These are phyloP conservation scores for Vickermania ingenoplastis DNA, from an alignment of 208 protist species.

Conservation along the genomic window DNA sequence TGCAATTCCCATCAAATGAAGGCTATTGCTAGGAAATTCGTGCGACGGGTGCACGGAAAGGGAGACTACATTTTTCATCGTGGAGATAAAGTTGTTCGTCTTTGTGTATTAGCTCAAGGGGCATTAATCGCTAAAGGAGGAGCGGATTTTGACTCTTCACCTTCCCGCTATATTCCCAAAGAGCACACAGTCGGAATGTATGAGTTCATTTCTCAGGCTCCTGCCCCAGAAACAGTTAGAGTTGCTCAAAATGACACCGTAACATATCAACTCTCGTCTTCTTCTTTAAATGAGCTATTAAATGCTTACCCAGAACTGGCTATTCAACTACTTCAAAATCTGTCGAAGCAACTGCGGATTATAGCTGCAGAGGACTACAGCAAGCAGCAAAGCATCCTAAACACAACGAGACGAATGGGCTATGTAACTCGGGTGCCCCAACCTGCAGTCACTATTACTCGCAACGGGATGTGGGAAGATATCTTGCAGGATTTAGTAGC, in stretches of 20 bases:
- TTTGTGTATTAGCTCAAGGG: constrained; percentile 63
- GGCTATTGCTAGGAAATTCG: constrained; percentile 44
- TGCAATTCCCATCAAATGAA: constrained; percentile 68
- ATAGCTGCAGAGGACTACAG: constrained; percentile 57
- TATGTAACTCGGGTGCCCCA: constrained; percentile 35
- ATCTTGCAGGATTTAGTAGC: constrained; percentile 56
- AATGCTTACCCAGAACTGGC: constrained; percentile 64
- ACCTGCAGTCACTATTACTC: constrained; percentile 16
- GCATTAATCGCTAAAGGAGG: constrained; percentile 39
- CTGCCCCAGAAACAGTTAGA: constrained; percentile 57
- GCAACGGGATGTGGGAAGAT: constrained; percentile 42
- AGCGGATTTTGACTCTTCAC: constrained; percentile 37
- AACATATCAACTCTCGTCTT: constrained; percentile 67
- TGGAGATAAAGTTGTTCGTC: constrained; percentile 41
- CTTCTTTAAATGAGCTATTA: constrained; percentile 58
- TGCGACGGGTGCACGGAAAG: constrained; percentile 39
- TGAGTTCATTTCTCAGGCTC: constrained; percentile 62
- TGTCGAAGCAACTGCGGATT: constrained; percentile 58
- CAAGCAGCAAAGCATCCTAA: constrained; percentile 24
- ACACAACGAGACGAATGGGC: constrained; percentile 32
- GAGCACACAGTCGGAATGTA: constrained; percentile 74
- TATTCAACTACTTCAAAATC: constrained; percentile 65
- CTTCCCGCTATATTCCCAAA: constrained; percentile 39
- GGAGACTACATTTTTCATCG: constrained; percentile 65
- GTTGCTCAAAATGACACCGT: constrained; percentile 58